Evolutionary conservation across 2,329 filamentous ascomycete genomes (phyloP).

Genomic region (Phoma sp.): DNA sequence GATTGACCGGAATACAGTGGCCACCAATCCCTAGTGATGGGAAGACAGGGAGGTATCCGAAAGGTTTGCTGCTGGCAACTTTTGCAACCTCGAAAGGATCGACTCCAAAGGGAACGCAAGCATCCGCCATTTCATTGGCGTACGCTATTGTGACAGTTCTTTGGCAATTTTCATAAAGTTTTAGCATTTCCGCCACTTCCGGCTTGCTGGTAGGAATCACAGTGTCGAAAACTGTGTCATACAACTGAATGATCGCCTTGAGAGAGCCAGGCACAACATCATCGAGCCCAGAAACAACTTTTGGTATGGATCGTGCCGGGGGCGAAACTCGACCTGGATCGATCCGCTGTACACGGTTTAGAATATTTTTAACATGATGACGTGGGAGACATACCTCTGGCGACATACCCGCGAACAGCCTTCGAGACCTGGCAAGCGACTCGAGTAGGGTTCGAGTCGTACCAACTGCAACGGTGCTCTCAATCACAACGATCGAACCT

Average conservation of each 20-base stretch:
- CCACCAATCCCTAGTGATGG: conserved; percentile 62
- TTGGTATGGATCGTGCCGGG: conserved; percentile 57
- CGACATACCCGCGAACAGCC: conserved; percentile 46
- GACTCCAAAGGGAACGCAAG: conserved; percentile 55
- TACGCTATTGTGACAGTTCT: conserved; percentile 64
- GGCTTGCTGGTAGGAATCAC: conserved; percentile 60
- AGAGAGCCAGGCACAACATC: conserved; percentile 59
- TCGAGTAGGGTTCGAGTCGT: conserved; percentile 63
- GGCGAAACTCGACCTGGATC: conserved; percentile 57
- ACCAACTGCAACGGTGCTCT: conserved; percentile 63
- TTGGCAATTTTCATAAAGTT: conserved; percentile 66
- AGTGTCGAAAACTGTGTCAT: conserved; percentile 56
- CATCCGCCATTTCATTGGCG: conserved; percentile 65
- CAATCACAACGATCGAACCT: conserved; percentile 60
- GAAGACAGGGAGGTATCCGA: conserved; percentile 55
- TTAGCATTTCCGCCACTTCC: conserved; percentile 66
- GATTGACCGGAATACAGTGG: conserved; percentile 65
- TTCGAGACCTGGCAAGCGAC: conserved; percentile 38
- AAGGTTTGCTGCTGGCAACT: conserved; percentile 56
- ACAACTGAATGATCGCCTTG: conserved; percentile 54
- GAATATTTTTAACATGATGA: too few relatives aligned
- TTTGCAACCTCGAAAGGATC: conserved; percentile 61
- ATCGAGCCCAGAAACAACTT: conserved; percentile 60
- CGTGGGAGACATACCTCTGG: conserved; percentile 14
- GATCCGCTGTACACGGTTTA: conserved; percentile 43